Base-by-base conservation (phyloP, 768 basidiomycete species). In the Pholiota conissans region DNA sequence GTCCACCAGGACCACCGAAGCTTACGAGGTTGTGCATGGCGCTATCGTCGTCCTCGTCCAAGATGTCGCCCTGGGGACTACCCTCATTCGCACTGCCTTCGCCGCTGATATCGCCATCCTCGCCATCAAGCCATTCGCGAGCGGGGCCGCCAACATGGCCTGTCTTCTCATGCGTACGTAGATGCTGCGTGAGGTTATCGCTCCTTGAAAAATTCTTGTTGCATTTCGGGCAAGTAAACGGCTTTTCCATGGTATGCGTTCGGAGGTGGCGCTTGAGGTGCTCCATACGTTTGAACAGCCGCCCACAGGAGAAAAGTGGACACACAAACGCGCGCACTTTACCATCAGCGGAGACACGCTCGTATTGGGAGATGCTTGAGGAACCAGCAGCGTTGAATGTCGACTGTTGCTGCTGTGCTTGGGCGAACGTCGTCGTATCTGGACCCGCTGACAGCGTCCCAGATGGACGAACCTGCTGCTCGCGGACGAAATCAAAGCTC, bases 271-370 rank as follows among this genome's bases (percentile, higher is more conserved):
- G 75, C 73, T 91, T 91, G 63, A 95, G 81, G 68, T 96, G 93
- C 67, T 96, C 94, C 83, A 90, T 87, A 10, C 94, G 85, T 79
- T 93, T 95, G 84, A 95, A 96, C 63, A 89, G 74, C 60, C 90
- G 78, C 3, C 90, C 85, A 67, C 94, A 97, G 13, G 90, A 90
- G 70, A 84, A 87, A 1, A 93, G 79, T 18, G 92, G 92, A 72
- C 94, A 96, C 49, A 87, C 82, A 66, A 86, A 95, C 3, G 85
- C 85, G 67, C 87, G 87, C 29, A 79, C 78, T 63, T 79, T 81
- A 30, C 76, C 71, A 35, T 74, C 71, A 3, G 65, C 57, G 8
- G 64, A 65, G 26, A 68, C 60, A 18, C 73, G 66, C 37, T 72
- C 71, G 59, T 72, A 74, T 34, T 66, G 69, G 24, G 71, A 57